Percentiles rank a stretch among this genome's conserved stretches.
Conservation (phyloP, 177 flowering plant species). For the Vitis hybrid region DNA sequence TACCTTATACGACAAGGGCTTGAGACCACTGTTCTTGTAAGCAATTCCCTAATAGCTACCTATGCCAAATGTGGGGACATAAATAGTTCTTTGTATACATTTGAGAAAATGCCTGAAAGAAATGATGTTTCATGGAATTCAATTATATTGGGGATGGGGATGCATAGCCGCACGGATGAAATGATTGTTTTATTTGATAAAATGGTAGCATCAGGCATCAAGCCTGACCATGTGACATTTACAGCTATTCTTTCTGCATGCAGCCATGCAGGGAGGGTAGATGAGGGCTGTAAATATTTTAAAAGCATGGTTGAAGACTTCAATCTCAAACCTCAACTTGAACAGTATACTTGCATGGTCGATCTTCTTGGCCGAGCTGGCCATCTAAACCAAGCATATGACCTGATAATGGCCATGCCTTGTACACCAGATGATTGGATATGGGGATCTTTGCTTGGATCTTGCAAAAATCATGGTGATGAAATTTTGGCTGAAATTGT, state of each 20-base stretch:
- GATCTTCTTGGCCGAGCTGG: conserved; percentile 55
- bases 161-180: conserved; percentile 35
- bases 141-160: conserved; percentile 35
- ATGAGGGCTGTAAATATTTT: conserved; percentile 41
- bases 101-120: conserved; percentile 27
- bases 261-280: conserved; percentile 46
- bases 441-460: conserved; percentile 50
- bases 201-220: conserved; percentile 30
- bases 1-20: conserved; percentile 27
- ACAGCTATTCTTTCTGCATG: conserved; percentile 48
- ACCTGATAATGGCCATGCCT: conserved; percentile 44
- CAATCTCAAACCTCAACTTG: conserved; percentile 36
- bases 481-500: conserved; percentile 27
- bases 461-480: conserved; percentile 45
- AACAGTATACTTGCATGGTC: conserved; percentile 58
- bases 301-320: conserved; percentile 34
- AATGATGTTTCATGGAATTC: conserved; percentile 45
- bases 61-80: conserved; percentile 51
- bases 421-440: conserved; percentile 37
- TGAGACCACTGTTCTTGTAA: conserved; percentile 27
- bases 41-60: conserved; percentile 38
- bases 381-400: conserved; percentile 38
- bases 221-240: conserved; percentile 38
- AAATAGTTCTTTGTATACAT: conserved; percentile 23
- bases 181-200: conserved; percentile 28